phyloP scores from a whole-genome alignment of 768 basidiomycete species.

The Russula lepida region DNA sequence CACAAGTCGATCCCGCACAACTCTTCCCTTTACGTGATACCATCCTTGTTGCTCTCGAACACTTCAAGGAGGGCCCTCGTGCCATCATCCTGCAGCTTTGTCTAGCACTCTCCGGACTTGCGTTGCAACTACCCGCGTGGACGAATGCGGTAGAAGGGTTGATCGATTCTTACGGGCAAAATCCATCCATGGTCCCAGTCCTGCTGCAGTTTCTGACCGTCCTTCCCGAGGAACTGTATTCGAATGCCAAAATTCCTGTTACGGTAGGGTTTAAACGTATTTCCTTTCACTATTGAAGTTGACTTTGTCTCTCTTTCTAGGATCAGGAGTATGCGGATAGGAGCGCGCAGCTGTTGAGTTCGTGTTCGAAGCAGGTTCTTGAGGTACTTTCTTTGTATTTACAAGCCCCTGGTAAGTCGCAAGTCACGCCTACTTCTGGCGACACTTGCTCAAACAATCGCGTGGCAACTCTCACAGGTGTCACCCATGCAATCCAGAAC shows the following conservation, averaged over 20 bases:
- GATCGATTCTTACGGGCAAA: conserved; percentile 78
- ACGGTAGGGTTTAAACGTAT: conserved; percentile 50
- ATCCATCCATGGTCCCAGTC: conserved; percentile 74
- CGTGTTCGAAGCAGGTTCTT: conserved; percentile 63
- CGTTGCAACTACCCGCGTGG: conserved; percentile 86
- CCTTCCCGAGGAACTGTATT: conserved; percentile 80
- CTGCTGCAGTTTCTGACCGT: conserved; percentile 85
- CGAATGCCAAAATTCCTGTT: conserved; percentile 80
- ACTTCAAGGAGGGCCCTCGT: conserved; percentile 67
- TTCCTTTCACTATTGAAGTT: not conserved
- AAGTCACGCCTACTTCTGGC: not conserved
- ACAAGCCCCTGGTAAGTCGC: conserved; percentile 66
- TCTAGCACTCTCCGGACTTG: conserved; percentile 82
- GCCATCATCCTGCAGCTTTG: conserved; percentile 85
- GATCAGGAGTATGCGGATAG: conserved; percentile 68
- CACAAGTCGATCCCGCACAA: conserved; percentile 71
- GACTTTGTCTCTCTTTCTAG: conserved; percentile 30
- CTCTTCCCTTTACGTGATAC: conserved; percentile 81
- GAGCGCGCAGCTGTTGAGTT: conserved; percentile 51
- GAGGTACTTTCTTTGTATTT: conserved; percentile 82
- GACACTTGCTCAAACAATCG: conserved; percentile 3
- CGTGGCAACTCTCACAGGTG: conserved; percentile 42
- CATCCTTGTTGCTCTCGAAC: conserved; percentile 64
- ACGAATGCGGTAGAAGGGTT: conserved; percentile 67
- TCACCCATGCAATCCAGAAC: conserved; percentile 66